Conservation (phyloP, 1,139 yeast species). For the Suhomyces choctaworum region DNA sequence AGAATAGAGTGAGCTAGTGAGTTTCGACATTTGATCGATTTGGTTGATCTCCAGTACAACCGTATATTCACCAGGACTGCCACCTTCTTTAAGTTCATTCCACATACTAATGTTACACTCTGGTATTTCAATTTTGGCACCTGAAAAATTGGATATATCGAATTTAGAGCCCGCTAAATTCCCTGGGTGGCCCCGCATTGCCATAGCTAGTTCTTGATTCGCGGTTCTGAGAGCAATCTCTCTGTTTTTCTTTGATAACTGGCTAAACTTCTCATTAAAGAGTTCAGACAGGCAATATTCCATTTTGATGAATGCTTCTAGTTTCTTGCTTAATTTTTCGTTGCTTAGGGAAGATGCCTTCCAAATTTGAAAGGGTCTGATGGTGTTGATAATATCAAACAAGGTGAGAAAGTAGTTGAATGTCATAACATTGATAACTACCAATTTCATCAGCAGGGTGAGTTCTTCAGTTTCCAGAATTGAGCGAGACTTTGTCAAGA, state of each 20-base stretch:
- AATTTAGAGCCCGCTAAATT: slow-evolving; percentile 6
- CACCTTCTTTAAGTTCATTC: slow-evolving; percentile 1
- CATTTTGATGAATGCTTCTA: slow-evolving; percentile 30
- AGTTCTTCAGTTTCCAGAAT: slow-evolving; percentile 1
- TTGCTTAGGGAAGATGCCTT: slow-evolving; percentile 38
- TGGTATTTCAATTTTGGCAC: slow-evolving; percentile 7
- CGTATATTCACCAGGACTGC: no score
- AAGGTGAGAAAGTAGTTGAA: slow-evolving; percentile 43
- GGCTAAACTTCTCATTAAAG: slow-evolving; percentile 3
- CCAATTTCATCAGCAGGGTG: slow-evolving; percentile 27
- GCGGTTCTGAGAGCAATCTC: slow-evolving; percentile 9
- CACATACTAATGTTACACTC: slow-evolving; percentile 3
- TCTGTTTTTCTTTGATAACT: slow-evolving; percentile 13
- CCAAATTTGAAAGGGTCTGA: slow-evolving; percentile 44
- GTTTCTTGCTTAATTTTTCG: slow-evolving; percentile 24
- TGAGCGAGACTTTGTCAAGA: slow-evolving; percentile 6
- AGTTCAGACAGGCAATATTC: slow-evolving; percentile 20
- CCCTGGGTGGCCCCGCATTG: neutral
- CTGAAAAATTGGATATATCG: slow-evolving; percentile 5
- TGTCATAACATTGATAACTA: slow-evolving; percentile 43
- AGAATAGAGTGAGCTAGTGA: slow-evolving; percentile 23
- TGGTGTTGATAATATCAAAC: slow-evolving; percentile 35
- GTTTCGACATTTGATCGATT: slow-evolving; percentile 3
- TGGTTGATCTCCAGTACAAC: slow-evolving; percentile 1
- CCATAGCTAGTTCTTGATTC: neutral